Percentiles rank a stretch among this genome's conserved stretches.
These are phyloP conservation scores for Globisporangium parvum DNA, from an alignment of 352 stramenopile species.

Conservation along the genomic window DNA sequence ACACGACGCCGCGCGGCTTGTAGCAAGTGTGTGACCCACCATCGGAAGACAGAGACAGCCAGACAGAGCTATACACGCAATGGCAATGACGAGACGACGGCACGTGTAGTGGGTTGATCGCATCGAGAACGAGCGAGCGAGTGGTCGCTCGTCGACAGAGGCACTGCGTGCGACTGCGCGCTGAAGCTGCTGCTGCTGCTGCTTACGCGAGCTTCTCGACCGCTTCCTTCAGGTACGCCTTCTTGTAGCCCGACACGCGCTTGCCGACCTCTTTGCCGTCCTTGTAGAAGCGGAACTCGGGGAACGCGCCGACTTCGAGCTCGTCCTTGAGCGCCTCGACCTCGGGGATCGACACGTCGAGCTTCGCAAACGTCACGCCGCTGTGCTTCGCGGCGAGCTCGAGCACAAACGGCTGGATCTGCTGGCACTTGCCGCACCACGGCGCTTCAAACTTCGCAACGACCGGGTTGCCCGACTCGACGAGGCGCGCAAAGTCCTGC, in stretches of 20 bases:
- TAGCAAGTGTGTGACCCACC: not conserved
- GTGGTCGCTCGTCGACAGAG: not conserved
- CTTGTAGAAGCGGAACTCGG: conserved; percentile 87
- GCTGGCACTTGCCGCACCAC: conserved; percentile 82
- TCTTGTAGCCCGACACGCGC: conserved; percentile 83
- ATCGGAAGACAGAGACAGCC: conserved; percentile 4
- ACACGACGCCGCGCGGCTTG: conserved; percentile 14
- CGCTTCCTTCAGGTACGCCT: conserved; percentile 63
- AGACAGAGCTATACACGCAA: not conserved
- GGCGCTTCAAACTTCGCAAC: conserved; percentile 83
- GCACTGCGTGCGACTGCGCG: not conserved
- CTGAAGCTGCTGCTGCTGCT: conserved; percentile 11
- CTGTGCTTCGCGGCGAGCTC: conserved; percentile 59
- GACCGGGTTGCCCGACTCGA: conserved; percentile 63
- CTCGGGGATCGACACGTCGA: conserved; percentile 68
- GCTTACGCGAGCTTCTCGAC: conserved; percentile 50
- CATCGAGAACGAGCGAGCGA: not conserved
- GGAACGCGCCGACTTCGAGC: conserved; percentile 62
- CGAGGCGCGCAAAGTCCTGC: conserved; percentile 48
- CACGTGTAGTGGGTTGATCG: not conserved
- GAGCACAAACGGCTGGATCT: conserved; percentile 75
- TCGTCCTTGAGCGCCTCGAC: conserved; percentile 73
- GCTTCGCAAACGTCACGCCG: conserved; percentile 73
- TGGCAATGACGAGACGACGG: not conserved
- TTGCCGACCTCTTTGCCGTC: conserved; percentile 64